phyloP scores from a whole-genome alignment of 805 yeast genomes.

The Kluyveromyces siamensis region DNA sequence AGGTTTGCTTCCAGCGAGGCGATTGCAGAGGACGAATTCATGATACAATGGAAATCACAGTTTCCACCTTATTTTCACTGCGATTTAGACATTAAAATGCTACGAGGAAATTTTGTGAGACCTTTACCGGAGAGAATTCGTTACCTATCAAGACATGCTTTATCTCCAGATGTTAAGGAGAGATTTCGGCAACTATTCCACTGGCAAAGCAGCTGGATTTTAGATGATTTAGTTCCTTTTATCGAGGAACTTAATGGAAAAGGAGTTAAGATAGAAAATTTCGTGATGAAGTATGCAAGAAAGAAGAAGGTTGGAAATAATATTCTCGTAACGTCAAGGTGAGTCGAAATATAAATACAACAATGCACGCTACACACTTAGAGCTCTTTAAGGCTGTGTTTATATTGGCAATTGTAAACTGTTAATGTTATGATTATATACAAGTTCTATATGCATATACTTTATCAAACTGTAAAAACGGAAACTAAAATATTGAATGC shows the following conservation, averaged over 20 bases:
- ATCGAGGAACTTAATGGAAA: slow-evolving; percentile 49
- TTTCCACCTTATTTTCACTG: slow-evolving; percentile 58
- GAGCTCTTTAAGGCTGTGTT: too few species aligned
- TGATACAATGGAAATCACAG: slow-evolving; percentile 52
- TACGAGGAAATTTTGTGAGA: slow-evolving; percentile 47
- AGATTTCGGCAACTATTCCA: slow-evolving; percentile 47
- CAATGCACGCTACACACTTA: neutral
- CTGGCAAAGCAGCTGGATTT: slow-evolving; percentile 48
- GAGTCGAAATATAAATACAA: neutral
- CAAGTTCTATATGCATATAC: slow-evolving; percentile 4
- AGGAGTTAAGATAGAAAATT: slow-evolving; percentile 45
- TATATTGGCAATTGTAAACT: too few species aligned
- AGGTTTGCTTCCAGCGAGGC: slow-evolving; percentile 26
- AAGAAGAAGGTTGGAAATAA: slow-evolving; percentile 40
- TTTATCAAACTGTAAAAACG: slow-evolving; percentile 3
- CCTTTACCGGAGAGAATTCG: slow-evolving; percentile 40
- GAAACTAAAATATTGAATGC: slow-evolving; percentile 27
- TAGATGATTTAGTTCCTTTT: slow-evolving; percentile 57
- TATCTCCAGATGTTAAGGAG: slow-evolving; percentile 40
- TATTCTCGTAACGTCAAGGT: slow-evolving; percentile 25
- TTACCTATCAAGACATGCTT: slow-evolving; percentile 39
- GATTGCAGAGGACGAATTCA: slow-evolving; percentile 41
- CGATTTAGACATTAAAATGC: slow-evolving; percentile 43
- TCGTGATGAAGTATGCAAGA: slow-evolving; percentile 54
- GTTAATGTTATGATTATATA: neutral